A percentile compares a stretch with the other conserved stretches of the same genome.
These are phyloP conservation scores for Colletotrichum camelliae DNA, from an alignment of 2,329 filamentous ascomycete genomes.

Conservation along the genomic window DNA sequence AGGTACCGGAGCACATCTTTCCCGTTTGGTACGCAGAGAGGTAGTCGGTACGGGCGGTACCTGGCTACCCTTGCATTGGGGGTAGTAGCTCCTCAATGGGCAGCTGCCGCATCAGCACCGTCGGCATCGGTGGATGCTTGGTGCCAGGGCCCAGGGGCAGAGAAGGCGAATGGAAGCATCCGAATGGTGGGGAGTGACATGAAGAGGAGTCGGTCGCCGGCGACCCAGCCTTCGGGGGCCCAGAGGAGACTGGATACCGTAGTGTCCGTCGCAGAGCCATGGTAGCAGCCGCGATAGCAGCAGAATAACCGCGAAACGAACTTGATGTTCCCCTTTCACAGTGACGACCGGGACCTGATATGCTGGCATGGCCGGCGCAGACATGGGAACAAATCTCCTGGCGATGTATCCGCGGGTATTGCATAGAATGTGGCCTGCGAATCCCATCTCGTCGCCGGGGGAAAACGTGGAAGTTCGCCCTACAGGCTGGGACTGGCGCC, in stretches of 20 bases:
- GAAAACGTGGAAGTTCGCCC: background rate
- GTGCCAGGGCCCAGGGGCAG: conserved; percentile 12
- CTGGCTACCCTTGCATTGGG: conserved; percentile 11
- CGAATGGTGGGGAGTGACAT: conserved; percentile 7
- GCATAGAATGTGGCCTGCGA: background rate
- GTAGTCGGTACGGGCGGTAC: conserved; percentile 14
- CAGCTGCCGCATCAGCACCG: conserved; percentile 9
- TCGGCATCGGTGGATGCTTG: background rate
- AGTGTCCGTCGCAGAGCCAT: background rate
- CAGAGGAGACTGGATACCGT: background rate
- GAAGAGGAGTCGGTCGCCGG: background rate
- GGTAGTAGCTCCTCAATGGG: background rate
- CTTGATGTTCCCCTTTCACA: background rate
- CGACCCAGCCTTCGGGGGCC: background rate
- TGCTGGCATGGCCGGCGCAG: background rate
- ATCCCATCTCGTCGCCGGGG: background rate
- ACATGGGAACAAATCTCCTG: background rate
- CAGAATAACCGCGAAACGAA: background rate
- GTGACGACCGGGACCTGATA: background rate
- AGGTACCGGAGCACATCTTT: conserved; percentile 11
- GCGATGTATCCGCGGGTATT: background rate
- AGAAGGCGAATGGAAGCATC: conserved; percentile 14
- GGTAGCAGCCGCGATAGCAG: background rate
- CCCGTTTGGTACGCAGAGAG: background rate
- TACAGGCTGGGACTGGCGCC: background rate